Evolutionary conservation across 1,284 basidiomycete genomes (phyloP), one percentile per base, ranked within the genome.

Genomic region (Cryptococcus neoformans): DNA sequence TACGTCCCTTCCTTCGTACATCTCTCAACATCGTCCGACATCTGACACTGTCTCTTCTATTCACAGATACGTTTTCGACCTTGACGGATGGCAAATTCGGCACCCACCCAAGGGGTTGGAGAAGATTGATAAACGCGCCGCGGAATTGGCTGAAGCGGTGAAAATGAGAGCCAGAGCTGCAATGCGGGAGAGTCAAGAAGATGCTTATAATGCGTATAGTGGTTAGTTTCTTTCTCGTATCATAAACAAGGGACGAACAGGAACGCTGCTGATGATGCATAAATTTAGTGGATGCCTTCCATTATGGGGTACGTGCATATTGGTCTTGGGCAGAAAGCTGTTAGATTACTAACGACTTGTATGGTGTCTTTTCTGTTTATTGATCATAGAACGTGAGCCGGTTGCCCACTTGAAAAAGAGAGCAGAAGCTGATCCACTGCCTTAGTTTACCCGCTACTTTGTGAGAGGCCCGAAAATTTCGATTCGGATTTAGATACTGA

Each of bases 251-350:
- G 46, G 37, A 11, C 36, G 11, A 6, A 28, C 34, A 9, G 8
- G 10, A 28, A 34, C 9, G 2, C 5, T 2, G 16, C 28, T 47
- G 17, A 16, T 28, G 46, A 35, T 28, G 9, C 28, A 47, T 14
- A 14, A 21, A 11, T 62, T 78, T 81, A 42, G 84, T 93, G 1
- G 91, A 93, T 76, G 90, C 91, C 1, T 92, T 87, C 69, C 90
- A 92, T 73, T 87, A 84, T 45, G 90, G 90, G 72, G 90, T 92
- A 72, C 76, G 88, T 81, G 0, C 14, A 16, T 10, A 17, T 28
- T 28, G 28, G 28, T 9, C n/a, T 17, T 34, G 17, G 41, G 34
- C 40, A 36, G 8, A 16, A 40, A 8, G 44, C n/a, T 49, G 16
- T 54, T 28, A 37, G 28, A 35, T 51, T 50, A 54, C 41, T 44